A percentile compares a stretch with the other conserved stretches of the same genome.
Conservation (phyloP, 768 basidiomycete species). For the Symmetrospora coprosmae region DNA sequence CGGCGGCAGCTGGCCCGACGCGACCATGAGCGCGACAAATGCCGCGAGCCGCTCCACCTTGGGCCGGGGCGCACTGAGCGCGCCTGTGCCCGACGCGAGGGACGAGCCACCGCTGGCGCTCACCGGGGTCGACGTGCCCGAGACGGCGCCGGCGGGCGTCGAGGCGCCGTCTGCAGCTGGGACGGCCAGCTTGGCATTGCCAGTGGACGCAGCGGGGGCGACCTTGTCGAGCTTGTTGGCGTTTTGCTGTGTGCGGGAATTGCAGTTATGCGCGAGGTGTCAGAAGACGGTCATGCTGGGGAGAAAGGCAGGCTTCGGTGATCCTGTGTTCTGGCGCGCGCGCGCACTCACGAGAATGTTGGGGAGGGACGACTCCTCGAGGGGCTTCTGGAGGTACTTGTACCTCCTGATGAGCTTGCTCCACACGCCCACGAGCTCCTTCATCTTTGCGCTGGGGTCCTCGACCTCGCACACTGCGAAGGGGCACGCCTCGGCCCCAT, state of each 20-base stretch:
- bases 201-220: neutral
- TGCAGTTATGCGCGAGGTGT: neutral
- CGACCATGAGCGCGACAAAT: constrained; percentile 65
- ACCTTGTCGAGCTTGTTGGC: constrained; percentile 53
- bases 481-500: constrained; percentile 66
- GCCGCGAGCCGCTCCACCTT: constrained; percentile 72
- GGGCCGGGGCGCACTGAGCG: constrained; percentile 35
- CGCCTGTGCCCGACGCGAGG: neutral
- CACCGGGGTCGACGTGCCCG: neutral
- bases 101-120: neutral
- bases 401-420: constrained; percentile 97
- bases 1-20: constrained; percentile 58
- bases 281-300: neutral
- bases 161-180: neutral
- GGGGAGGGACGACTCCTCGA: constrained; percentile 72
- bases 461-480: constrained; percentile 65
- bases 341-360: constrained; percentile 47
- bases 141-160: neutral
- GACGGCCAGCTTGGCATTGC: neutral
- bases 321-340: too few species aligned
- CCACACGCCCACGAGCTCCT: constrained; percentile 82
- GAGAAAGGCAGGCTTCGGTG: too few species aligned
- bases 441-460: constrained; percentile 72
- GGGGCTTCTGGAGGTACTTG: constrained; percentile 95
- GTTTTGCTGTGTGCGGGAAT: constrained; percentile 45